A percentile compares a stretch with the other conserved stretches of the same genome.
These are phyloP conservation scores for bread wheat (Triticum aestivum) DNA, from an alignment of 176 grass and related monocot genomes.

Conservation along the genomic window IWGSC_CS_RefSeq_v2.1 NC_057803.1:683175618-683176117, in stretches of 20 bases:
- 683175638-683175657: constrained; percentile 66
- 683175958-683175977: constrained; percentile 60
- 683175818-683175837: neutral
- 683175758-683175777: constrained; percentile 64
- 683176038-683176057: constrained; percentile 55
- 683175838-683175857: constrained; percentile 21
- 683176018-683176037: constrained; percentile 83
- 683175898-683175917: constrained; percentile 29
- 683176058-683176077: constrained; percentile 63
- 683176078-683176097: constrained; percentile 44
- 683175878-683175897: constrained; percentile 62
- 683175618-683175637: constrained; percentile 40
- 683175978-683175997: constrained; percentile 56
- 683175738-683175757: constrained; percentile 81
- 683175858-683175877: constrained; percentile 53
- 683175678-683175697: constrained; percentile 69
- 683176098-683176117: neutral
- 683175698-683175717: constrained; percentile 59
- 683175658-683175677: constrained; percentile 58
- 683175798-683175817: constrained; percentile 47
- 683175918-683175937: constrained; percentile 27
- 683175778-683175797: constrained; percentile 57
- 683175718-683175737: constrained; percentile 78
- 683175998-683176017: constrained; percentile 58
- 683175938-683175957: constrained; percentile 37